Evolutionary conservation across 345 rosid genomes (phyloP).

Genomic region (Jatropha curcas): DNA sequence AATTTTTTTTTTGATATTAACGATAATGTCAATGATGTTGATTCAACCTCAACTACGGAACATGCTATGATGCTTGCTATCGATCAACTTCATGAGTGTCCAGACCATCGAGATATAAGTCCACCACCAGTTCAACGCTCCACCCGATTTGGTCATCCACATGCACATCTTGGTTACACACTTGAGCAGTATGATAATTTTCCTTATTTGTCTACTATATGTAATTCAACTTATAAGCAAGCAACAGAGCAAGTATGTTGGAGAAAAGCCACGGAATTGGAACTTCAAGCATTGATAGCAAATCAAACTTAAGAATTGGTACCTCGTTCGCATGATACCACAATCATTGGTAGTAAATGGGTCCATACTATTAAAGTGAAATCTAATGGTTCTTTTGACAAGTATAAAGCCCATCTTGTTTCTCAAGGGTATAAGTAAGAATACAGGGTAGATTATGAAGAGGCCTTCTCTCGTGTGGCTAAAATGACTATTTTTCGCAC

Average conservation of each 20-base stretch:
- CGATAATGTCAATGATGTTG: background rate
- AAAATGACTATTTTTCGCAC: conserved; percentile 1
- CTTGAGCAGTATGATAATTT: background rate
- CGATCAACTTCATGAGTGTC: too few species aligned
- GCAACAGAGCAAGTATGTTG: background rate
- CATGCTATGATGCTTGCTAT: background rate
- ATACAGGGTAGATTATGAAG: conserved; percentile 1
- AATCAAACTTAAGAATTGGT: background rate
- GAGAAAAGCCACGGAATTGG: background rate
- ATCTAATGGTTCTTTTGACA: background rate
- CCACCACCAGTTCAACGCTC: too few species aligned
- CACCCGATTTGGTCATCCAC: background rate
- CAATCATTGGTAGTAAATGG: background rate
- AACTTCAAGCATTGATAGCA: background rate
- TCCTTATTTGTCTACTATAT: background rate
- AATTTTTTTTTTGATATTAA: background rate
- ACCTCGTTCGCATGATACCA: background rate
- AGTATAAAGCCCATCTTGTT: background rate
- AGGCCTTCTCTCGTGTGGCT: background rate
- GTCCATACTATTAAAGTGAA: background rate
- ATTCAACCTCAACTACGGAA: background rate
- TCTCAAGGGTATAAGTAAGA: background rate
- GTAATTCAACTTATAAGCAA: background rate
- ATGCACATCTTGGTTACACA: background rate
- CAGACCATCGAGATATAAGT: too few species aligned